Evolutionary conservation across 805 yeast genomes (phyloP), one percentile per base, ranked within the genome.

Genomic region (Metschnikowia peoriensis): DNA sequence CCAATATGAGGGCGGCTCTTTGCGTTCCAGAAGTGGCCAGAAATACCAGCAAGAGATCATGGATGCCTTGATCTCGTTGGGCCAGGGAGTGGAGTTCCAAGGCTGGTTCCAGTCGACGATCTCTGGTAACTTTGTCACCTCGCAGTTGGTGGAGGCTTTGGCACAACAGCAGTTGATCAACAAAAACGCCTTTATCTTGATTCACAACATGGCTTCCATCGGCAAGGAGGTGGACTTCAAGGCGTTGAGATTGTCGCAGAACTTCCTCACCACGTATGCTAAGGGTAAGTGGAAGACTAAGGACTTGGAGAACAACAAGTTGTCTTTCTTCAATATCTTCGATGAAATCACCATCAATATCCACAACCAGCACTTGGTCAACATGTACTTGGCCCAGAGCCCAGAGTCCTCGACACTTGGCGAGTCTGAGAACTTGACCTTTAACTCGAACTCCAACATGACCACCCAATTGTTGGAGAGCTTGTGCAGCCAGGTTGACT

Each of bases 51-150:
- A 79, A 47, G 90, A 86, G 44, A 75, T 87, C 62, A 74, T 86
- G 58, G 79, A 81, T 41, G 80, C 82, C 54, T 78, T 89, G 57
- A 81, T 77, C 62, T 78, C 77, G 50, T 80, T 84, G 55, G 85
- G 86, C 46, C 76, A 81, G 54, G 92, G 91, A 44, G 76, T 83
- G 41, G 88, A 84, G 64, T 77, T 85, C 54, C 80, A 85, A 57
- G 97, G 97, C 35, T 89, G 92, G 90, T 89, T 88, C 72, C 82
- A 88, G 65, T 77, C 86, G 42, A 78, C 90, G 29, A 72, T 76
- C 47, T 79, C 87, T 39, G 94, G 94, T 44, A 83, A 83, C 66
- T 84, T 84, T 65, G 81, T 85, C 62, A 83, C 84, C 54, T 78
- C 81, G 50, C 81, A 82, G 50, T 75, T 88, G 47, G 76, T 90